Conservation (phyloP, 176 grass and related monocot species). For the Thinopyrum elongatum region DNA sequence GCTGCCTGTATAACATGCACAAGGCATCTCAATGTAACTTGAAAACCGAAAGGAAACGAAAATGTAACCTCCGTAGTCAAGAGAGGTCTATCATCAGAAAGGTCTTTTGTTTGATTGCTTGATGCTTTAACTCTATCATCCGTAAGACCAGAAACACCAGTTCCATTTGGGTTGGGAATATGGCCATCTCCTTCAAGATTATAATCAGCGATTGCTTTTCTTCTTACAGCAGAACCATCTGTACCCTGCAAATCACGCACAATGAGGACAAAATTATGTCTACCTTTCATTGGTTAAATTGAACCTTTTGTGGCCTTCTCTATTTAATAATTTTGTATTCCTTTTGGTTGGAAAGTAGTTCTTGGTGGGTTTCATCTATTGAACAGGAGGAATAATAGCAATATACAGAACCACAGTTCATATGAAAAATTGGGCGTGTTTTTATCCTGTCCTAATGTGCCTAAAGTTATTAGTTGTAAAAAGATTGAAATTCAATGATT, state of each 20-base stretch:
- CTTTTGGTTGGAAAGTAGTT: constrained; percentile 1
- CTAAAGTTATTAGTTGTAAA: not conserved
- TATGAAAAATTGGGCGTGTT: not conserved
- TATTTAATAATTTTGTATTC: not conserved
- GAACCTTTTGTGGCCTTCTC: not conserved
- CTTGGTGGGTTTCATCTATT: not conserved
- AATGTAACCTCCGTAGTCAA: constrained; percentile 64
- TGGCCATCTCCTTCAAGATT: constrained; percentile 42
- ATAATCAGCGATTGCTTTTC: constrained; percentile 47
- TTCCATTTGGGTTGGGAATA: constrained; percentile 34
- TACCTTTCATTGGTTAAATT: not conserved
- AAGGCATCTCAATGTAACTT: constrained; percentile 1
- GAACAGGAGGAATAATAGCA: not conserved
- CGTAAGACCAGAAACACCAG: constrained; percentile 39
- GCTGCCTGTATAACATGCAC: not conserved
- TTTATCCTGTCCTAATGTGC: not conserved
- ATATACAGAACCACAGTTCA: not conserved
- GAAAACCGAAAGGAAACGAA: constrained; percentile 17
- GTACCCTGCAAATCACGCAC: constrained; percentile 47
- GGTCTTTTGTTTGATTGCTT: constrained; percentile 20
- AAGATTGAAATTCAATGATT: not conserved
- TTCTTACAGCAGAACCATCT: constrained; percentile 41
- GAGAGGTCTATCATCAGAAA: constrained; percentile 61
- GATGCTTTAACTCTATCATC: constrained; percentile 45
- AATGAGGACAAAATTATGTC: constrained; percentile 11